A percentile compares a stretch with the other conserved stretches of the same genome.
phyloP scores from a whole-genome alignment of 495 filamentous ascomycete species.

The Neurospora tetrasperma region DNA sequence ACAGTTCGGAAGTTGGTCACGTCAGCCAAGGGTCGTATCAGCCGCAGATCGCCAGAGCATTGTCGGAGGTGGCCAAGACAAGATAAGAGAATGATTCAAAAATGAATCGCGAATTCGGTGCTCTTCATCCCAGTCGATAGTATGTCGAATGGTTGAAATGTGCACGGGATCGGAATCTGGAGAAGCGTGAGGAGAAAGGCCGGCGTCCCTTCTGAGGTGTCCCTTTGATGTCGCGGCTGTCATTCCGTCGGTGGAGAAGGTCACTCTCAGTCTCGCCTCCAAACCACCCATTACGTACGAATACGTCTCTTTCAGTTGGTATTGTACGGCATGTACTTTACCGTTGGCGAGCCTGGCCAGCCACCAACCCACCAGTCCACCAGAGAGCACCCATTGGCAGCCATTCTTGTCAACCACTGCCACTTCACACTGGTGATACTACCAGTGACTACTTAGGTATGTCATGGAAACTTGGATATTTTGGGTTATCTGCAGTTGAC shows the following conservation, averaged over 20 bases:
- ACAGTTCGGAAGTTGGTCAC: neutral
- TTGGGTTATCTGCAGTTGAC: neutral
- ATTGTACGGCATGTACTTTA: too few relatives aligned
- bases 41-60: neutral
- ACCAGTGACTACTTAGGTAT: too few relatives aligned
- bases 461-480: slow-evolving; percentile 4
- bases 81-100: neutral
- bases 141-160: neutral
- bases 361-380: neutral
- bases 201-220: neutral
- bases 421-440: slow-evolving; percentile 6
- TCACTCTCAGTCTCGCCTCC: neutral
- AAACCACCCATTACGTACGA: slow-evolving; percentile 23
- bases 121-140: neutral
- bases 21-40: neutral
- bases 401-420: neutral
- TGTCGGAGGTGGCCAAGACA: neutral
- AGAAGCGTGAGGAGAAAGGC: neutral
- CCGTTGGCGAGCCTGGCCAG: neutral
- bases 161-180: neutral
- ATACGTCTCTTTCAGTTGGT: neutral
- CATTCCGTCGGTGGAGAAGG: slow-evolving; percentile 10
- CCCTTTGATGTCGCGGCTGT: neutral
- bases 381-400: neutral
- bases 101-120: neutral